Conservation (phyloP, 148 eudicot genomes). For the Cornus suecica region DNA sequence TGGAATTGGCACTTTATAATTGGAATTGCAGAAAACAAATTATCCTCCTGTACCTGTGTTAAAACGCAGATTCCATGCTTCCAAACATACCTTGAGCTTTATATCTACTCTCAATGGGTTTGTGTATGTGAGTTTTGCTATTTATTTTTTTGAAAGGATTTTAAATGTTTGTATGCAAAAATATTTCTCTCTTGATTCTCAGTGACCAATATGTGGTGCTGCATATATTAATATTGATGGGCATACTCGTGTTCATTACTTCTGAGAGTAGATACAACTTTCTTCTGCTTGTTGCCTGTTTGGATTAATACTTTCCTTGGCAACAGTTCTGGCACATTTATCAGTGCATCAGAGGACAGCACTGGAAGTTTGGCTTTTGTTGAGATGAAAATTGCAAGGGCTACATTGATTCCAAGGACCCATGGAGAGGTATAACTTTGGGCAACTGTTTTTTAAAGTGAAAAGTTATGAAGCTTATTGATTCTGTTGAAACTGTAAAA, state of each 20-base stretch:
- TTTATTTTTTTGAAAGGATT: too few species aligned
- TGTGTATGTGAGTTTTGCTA: background rate
- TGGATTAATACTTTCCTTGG: background rate
- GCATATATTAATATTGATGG: background rate
- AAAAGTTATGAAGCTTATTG: background rate
- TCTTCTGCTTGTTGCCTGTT: background rate
- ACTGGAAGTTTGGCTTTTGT: conserved; percentile 53
- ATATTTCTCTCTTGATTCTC: background rate
- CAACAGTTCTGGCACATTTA: conserved; percentile 65
- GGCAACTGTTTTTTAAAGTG: conserved; percentile 7
- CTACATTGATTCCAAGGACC: conserved; percentile 59
- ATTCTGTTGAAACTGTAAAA: too few species aligned
- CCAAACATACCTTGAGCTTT: too few species aligned
- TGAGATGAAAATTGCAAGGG: conserved; percentile 68
- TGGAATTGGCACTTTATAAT: too few species aligned
- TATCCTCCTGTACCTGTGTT: too few species aligned
- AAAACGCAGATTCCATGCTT: too few species aligned
- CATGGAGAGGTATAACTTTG: conserved; percentile 55
- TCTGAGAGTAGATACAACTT: background rate
- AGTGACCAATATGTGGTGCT: background rate
- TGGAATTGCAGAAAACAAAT: too few species aligned
- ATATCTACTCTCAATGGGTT: background rate
- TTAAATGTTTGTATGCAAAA: background rate
- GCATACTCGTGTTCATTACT: background rate
- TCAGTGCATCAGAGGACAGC: conserved; percentile 55